These are phyloP conservation scores for Musa itinerans DNA, from an alignment of 176 grass and related monocot genomes.

Conservation along the genomic window DNA sequence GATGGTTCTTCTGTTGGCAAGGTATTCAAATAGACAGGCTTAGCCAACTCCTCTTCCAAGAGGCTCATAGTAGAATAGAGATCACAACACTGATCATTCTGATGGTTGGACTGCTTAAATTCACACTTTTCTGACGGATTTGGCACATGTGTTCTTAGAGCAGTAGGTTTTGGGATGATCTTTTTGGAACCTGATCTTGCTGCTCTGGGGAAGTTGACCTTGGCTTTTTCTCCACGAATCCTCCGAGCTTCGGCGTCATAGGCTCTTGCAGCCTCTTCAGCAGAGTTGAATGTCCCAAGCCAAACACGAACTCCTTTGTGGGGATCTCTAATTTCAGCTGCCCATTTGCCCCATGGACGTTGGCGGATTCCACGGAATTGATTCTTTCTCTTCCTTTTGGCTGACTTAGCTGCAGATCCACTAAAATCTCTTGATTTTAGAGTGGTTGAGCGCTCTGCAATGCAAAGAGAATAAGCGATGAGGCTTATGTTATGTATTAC, in stretches of 20 bases:
- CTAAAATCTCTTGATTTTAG: slow-evolving; percentile 9
- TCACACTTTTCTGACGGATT: not conserved
- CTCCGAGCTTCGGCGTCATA: slow-evolving; percentile 40
- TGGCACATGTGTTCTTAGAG: not conserved
- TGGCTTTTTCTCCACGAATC: slow-evolving; percentile 43
- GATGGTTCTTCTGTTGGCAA: slow-evolving; percentile 8
- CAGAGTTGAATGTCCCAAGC: slow-evolving; percentile 48
- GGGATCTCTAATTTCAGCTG: slow-evolving; percentile 46
- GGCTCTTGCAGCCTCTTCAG: slow-evolving; percentile 39
- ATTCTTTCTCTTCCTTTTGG: slow-evolving; percentile 44
- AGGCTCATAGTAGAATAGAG: not conserved
- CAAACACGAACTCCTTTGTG: slow-evolving; percentile 37
- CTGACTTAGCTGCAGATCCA: slow-evolving; percentile 4
- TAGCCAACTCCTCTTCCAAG: slow-evolving; percentile 15
- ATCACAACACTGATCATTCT: not conserved
- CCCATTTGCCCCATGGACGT: slow-evolving; percentile 52
- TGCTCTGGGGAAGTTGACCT: slow-evolving; percentile 36
- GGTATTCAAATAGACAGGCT: slow-evolving; percentile 5
- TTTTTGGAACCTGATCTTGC: slow-evolving; percentile 3
- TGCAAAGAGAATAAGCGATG: not conserved
- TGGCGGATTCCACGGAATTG: slow-evolving; percentile 43
- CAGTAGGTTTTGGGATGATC: not conserved
- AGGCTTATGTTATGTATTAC: not conserved
- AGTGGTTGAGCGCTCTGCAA: slow-evolving; percentile 18
- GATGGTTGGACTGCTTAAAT: not conserved